Evolutionary conservation across 805 yeast genomes (phyloP), one percentile per base, ranked within the genome.

Genomic region (Candida dendrica): DNA sequence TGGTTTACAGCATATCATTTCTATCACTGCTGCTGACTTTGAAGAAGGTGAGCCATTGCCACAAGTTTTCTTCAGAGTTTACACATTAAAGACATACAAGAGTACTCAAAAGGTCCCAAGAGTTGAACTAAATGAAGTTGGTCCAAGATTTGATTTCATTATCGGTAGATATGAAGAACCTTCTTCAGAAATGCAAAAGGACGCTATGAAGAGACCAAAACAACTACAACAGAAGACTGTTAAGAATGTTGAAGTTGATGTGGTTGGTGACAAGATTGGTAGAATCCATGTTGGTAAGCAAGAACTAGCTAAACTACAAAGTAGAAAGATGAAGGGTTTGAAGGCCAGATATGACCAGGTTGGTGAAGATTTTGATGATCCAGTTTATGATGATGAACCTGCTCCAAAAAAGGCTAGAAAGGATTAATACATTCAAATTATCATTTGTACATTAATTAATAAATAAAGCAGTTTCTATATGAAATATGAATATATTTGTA

Each of bases 271-370:
- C 64, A 88, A 91, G 78, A 75, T 93, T 47, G 98, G 97, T 55
- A 85, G 91, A 68, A 80, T 93, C 56, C 98, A 93, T 62, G 84
- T 93, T 65, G 97, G 96, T 66, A 81, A 81, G 63, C 98, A 93
- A 72, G 98, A 93, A 63, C 72, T 93, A 63, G 73, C 77, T 59
- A 82, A 82, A 63, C 65, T 93, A 61, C 98, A 93, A 69, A 91
- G 98, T 6, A 80, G 98, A 68, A 93, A 93, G 79, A 88, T 93
- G 96, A 93, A 93, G 75, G 98, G 98, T 63, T 74, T 93, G 59
- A 93, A 93, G 69, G 74, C 85, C 42, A 79, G 76, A 61, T 90
- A 74, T 55, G 96, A 90, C 61, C 96, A 87, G 65, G 67, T 63
- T 16, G 68, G 62, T 36, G 72, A 65, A 24, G 76, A 69, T 20